Base-by-base conservation (phyloP, 2,329 filamentous ascomycete genomes). In the Albifimbria verrucaria region DNA sequence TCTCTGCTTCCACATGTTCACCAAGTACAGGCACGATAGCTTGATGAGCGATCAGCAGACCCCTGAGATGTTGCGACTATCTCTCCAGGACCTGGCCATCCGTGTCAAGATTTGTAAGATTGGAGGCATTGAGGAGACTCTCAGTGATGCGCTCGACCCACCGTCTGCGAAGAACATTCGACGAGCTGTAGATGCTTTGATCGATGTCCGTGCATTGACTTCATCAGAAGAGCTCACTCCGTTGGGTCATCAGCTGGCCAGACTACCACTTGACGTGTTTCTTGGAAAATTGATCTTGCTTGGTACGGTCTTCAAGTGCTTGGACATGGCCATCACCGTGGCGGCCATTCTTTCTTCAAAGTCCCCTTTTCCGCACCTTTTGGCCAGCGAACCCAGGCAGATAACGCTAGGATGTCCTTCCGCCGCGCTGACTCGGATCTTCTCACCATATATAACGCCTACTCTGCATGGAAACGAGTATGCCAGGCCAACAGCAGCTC, bases 101-200 rank as follows among this genome's bases (percentile, higher is more conserved):
- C 86, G 94, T 9, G 92, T 97, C 59, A 99, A 99, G 73, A 96
- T 97, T 45, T 99, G 93, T 77, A 96, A 95, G 65, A 82, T 99
- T 43, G 94, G 94, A 11, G 88, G 90, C 41, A 96, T 97, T 51
- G 93, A 97, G 67, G 85, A 93, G 61, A 97, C 92, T 0, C 78
- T 99, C 10, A 83, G 88, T 21, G 86, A 92, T 68, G 94, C 94
- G 3, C 78, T 99, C 17, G 94, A 99, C 66, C 88, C 93, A 1
- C 94, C 94, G 0, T 92, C 89, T 0, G 80, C 89, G 1, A 96
- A 93, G 73, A 99, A 97, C 61, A 95, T 99, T 47, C 87, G 91
- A 22, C 85, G 93, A 32, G 93, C 94, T 1, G 88, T 99, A 51
- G 93, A 97, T 68, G 91, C 93, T 3, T 81, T 99, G 5, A 84